These are phyloP conservation scores for Capsicum chinense DNA, from an alignment of 257 asterid genomes.

Conservation along the genomic window DNA sequence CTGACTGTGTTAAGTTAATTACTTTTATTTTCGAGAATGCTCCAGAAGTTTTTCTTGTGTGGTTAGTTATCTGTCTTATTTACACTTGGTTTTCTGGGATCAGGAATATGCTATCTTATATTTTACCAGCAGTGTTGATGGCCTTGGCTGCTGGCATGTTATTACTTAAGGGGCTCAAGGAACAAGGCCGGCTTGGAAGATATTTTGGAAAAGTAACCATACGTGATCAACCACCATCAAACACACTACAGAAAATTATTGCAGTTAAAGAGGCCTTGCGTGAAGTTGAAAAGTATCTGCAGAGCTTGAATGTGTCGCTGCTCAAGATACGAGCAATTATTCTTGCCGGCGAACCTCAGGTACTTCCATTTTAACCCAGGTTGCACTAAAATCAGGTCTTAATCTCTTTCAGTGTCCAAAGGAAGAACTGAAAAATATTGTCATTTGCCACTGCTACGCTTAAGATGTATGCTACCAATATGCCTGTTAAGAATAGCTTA, in stretches of 20 bases:
- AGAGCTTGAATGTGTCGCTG: constrained; percentile 75
- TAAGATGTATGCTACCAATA: not conserved
- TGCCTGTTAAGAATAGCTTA: not conserved
- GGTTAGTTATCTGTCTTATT: not conserved
- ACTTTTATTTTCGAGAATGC: not conserved
- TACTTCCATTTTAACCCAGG: constrained; percentile 29
- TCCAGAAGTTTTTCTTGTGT: not conserved
- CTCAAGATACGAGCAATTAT: constrained; percentile 82
- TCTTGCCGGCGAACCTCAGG: constrained; percentile 97
- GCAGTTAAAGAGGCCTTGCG: constrained; percentile 94
- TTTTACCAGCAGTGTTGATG: constrained; percentile 78
- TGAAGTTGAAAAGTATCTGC: constrained; percentile 83
- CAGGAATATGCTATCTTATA: constrained; percentile 83
- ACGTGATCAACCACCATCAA: constrained; percentile 93
- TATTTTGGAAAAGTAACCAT: constrained; percentile 87
- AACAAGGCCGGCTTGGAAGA: constrained; percentile 97
- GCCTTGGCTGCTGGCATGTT: constrained; percentile 72
- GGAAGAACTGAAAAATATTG: not conserved
- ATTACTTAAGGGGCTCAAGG: constrained; percentile 86
- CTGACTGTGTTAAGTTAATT: constrained; percentile 9
- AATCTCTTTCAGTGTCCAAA: constrained; percentile 16
- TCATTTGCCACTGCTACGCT: not conserved
- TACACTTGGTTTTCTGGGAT: constrained; percentile 26
- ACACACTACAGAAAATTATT: constrained; percentile 86
- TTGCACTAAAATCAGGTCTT: not conserved